Evolutionary conservation across 805 yeast species (phyloP).

Genomic region (Pichia deserticola): DNA sequence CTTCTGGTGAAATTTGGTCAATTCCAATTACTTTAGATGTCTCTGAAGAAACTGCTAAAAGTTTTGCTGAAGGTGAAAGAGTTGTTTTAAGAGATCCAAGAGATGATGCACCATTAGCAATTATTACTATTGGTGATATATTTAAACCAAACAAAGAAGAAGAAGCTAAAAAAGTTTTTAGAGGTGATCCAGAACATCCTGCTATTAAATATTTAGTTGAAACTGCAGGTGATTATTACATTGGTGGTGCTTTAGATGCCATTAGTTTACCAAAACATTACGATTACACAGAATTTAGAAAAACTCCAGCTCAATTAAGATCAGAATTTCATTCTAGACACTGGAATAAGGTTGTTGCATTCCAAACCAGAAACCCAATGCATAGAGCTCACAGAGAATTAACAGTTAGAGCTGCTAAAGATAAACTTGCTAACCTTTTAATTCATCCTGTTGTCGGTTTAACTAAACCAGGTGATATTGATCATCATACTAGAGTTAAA

Average conservation of each 20-base stretch:
- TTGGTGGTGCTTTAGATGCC: conserved; percentile 87
- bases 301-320: conserved; percentile 87
- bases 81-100: conserved; percentile 74
- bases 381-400: conserved; percentile 96
- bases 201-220: conserved; percentile 70
- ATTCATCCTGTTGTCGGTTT: conserved; percentile 97
- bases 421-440: conserved; percentile 76
- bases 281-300: conserved; percentile 81
- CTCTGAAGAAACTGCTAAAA: conserved; percentile 38
- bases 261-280: conserved; percentile 79
- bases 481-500: conserved; percentile 94
- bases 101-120: conserved; percentile 72
- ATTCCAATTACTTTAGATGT: conserved; percentile 91
- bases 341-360: conserved; percentile 89
- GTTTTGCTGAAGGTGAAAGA: conserved; percentile 49
- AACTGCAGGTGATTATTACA: conserved; percentile 72
- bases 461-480: conserved; percentile 96
- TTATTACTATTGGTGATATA: conserved; percentile 70
- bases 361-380: conserved; percentile 98
- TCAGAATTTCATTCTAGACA: conserved; percentile 71
- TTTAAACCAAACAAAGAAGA: conserved; percentile 71
- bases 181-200: conserved; percentile 97
- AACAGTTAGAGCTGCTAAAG: conserved; percentile 95
- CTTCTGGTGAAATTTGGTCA: conserved; percentile 78
- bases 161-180: conserved; percentile 82